Conservation (phyloP, 305 asterid species). For the Fraxinus ornus region DNA sequence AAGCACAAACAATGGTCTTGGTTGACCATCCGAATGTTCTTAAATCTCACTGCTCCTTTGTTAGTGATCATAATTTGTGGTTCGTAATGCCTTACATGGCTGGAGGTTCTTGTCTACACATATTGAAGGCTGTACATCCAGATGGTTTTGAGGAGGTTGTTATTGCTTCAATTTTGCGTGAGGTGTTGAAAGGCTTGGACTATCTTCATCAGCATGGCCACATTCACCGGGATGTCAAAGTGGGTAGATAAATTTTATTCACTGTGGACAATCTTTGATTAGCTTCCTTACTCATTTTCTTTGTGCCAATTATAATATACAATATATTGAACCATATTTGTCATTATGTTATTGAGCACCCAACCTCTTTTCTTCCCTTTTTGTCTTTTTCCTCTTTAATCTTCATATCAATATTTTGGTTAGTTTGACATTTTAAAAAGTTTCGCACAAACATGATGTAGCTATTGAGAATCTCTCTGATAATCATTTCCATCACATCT, state of each 20-base stretch:
- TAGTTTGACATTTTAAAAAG: neutral
- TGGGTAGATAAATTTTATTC: slow-evolving; percentile 38
- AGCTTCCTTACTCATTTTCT: neutral
- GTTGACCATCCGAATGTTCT: slow-evolving; percentile 95
- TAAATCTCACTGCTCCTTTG: slow-evolving; percentile 91
- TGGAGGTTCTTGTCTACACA: slow-evolving; percentile 98
- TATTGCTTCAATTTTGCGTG: slow-evolving; percentile 88
- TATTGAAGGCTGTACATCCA: slow-evolving; percentile 78
- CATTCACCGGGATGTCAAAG: slow-evolving; percentile 98
- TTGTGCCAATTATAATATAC: neutral
- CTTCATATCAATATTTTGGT: slow-evolving; percentile 2
- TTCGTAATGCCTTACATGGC: slow-evolving; percentile 97
- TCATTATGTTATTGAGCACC: neutral
- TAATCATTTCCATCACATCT: slow-evolving; percentile 9
- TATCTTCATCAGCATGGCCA: slow-evolving; percentile 97
- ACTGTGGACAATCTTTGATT: slow-evolving; percentile 3
- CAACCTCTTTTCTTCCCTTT: neutral
- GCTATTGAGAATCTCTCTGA: neutral
- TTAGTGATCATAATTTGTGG: slow-evolving; percentile 84
- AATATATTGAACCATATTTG: neutral
- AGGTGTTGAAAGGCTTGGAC: slow-evolving; percentile 84
- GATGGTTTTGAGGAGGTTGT: slow-evolving; percentile 95
- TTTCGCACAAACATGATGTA: slow-evolving; percentile 2
- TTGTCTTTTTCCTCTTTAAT: neutral
- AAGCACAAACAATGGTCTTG: slow-evolving; percentile 92